Percentiles rank a stretch among this genome's conserved stretches.
phyloP scores from a whole-genome alignment of 2,329 filamentous ascomycete genomes.

The Aspergillus thermomutatus region DNA sequence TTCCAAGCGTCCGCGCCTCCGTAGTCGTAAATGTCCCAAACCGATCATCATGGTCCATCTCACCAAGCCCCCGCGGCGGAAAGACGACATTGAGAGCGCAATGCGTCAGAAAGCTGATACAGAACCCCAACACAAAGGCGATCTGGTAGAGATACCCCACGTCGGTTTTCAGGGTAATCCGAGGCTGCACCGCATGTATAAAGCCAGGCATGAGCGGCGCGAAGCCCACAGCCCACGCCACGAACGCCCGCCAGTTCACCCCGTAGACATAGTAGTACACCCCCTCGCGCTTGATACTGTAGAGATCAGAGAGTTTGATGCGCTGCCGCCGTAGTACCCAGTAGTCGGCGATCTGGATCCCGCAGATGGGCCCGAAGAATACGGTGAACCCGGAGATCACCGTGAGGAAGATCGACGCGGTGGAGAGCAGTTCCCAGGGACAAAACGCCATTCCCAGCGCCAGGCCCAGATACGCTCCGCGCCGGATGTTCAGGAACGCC shows the following conservation, averaged over 20 bases:
- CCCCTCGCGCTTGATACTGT: constrained; percentile 31
- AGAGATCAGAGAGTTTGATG: constrained; percentile 43
- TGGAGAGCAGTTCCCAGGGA: constrained; percentile 24
- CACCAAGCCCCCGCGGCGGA: no score
- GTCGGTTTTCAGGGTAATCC: no score
- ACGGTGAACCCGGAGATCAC: constrained; percentile 34
- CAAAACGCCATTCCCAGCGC: constrained; percentile 25
- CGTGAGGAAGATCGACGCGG: constrained; percentile 19
- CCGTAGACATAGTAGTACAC: constrained; percentile 25
- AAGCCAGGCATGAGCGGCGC: no score
- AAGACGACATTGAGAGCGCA: no score
- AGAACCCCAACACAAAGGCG: no score
- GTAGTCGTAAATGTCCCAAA: no score
- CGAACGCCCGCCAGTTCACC: constrained; percentile 21
- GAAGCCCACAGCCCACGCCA: constrained; percentile 10
- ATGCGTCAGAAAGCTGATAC: no score
- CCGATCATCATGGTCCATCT: no score
- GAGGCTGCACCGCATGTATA: no score
- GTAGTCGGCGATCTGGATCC: constrained; percentile 47
- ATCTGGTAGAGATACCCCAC: no score
- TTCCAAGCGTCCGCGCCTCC: no score
- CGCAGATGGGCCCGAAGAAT: constrained; percentile 47
- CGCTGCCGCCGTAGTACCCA: constrained; percentile 37
- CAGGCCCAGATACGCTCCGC: constrained; percentile 50
- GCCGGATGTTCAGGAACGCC: constrained; percentile 54